Percentiles rank a stretch among this genome's conserved stretches.
phyloP scores from a whole-genome alignment of 768 basidiomycete genomes.

The Boletus sensibilis region DNA sequence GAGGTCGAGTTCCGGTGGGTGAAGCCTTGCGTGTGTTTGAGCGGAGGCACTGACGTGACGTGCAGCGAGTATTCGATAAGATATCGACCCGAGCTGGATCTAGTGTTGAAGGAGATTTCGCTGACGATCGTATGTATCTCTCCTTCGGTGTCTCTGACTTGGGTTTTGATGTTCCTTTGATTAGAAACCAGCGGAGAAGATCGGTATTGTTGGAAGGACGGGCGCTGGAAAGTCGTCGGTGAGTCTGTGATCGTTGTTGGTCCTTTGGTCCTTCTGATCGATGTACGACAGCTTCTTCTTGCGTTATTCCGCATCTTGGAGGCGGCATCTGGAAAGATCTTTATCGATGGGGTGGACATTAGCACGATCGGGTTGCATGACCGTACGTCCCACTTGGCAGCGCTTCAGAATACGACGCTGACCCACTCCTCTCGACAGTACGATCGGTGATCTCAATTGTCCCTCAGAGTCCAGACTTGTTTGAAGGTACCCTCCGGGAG shows the following conservation, averaged over 20 bases:
- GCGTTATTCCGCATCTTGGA: slow-evolving; percentile 80
- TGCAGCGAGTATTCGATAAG: slow-evolving; percentile 66
- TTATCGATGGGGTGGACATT: slow-evolving; percentile 76
- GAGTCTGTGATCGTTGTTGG: slow-evolving; percentile 14
- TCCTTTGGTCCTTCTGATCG: neutral
- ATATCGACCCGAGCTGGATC: slow-evolving; percentile 78
- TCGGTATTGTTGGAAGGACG: slow-evolving; percentile 87
- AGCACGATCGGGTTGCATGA: slow-evolving; percentile 74
- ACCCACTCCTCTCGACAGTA: slow-evolving; percentile 36
- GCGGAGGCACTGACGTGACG: neutral
- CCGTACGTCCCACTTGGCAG: slow-evolving; percentile 8
- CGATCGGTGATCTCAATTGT: slow-evolving; percentile 83
- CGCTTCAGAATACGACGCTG: neutral
- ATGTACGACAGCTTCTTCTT: slow-evolving; percentile 48
- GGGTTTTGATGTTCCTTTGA: slow-evolving; percentile 6
- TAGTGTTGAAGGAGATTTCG: slow-evolving; percentile 74
- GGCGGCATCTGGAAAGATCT: slow-evolving; percentile 61
- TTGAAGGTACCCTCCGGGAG: slow-evolving; percentile 73
- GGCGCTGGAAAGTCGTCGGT: slow-evolving; percentile 81
- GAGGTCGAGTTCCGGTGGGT: slow-evolving; percentile 69
- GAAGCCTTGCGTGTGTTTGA: neutral
- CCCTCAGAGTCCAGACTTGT: slow-evolving; percentile 73
- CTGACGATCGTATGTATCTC: slow-evolving; percentile 56
- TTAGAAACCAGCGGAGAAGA: slow-evolving; percentile 75
- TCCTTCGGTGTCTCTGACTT: neutral